Conservation (phyloP, 495 filamentous ascomycete genomes). For the Hypoxylon fuscum region DNA sequence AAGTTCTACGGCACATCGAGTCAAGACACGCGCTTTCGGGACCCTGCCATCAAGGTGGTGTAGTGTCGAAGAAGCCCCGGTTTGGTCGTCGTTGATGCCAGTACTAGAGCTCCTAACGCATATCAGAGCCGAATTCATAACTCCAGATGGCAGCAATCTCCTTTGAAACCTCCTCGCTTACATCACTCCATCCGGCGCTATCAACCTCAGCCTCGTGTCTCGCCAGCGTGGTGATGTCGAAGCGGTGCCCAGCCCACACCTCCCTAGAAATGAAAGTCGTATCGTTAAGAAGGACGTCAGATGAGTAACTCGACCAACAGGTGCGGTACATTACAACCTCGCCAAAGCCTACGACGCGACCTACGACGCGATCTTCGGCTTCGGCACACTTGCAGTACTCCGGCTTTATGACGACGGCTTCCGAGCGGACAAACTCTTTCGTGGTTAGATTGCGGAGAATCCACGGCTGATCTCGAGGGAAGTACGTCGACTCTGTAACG, state of each 20-base stretch:
- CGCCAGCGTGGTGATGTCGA: constrained; percentile 24
- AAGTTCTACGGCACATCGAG: no score
- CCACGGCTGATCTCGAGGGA: constrained; percentile 39
- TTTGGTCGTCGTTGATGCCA: no score
- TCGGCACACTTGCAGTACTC: no score
- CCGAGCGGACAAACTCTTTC: constrained; percentile 40
- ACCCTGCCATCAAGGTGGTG: no score
- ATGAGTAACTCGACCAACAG: constrained; percentile 27
- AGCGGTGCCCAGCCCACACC: constrained; percentile 40
- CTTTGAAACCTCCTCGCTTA: no score
- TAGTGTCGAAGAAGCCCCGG: no score
- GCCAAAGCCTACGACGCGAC: constrained; percentile 24
- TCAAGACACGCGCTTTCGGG: no score
- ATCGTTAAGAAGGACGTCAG: not conserved
- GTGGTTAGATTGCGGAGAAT: constrained; percentile 46
- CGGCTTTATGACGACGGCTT: constrained; percentile 38
- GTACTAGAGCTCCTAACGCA: no score
- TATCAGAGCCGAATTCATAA: no score
- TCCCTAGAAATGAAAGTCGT: constrained; percentile 16
- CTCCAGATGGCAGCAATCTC: no score
- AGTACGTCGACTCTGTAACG: constrained; percentile 24
- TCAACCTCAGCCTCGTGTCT: constrained; percentile 12
- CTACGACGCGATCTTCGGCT: no score
- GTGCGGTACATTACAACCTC: constrained; percentile 30
- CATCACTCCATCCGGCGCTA: no score